These are phyloP conservation scores for Pseudozyma sp. DNA, from an alignment of 1,284 basidiomycete species.

Conservation along the genomic window DNA sequence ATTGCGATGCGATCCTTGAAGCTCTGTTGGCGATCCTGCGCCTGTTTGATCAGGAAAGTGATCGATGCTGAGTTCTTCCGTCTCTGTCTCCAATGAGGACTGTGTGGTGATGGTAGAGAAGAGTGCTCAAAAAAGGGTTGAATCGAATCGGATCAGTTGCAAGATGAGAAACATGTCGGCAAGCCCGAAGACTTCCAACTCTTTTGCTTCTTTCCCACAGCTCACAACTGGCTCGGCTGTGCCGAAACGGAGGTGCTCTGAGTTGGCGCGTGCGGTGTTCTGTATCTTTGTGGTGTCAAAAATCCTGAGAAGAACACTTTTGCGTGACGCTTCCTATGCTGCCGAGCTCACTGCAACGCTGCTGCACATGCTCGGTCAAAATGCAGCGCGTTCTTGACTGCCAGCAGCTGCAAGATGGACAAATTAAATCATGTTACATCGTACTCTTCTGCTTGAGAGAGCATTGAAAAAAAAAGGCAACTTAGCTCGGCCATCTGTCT, in stretches of 20 bases:
- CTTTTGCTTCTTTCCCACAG: too few relatives aligned
- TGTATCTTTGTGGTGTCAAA: too few relatives aligned
- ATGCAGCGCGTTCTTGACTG: too few relatives aligned
- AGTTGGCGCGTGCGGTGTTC: constrained; percentile 31
- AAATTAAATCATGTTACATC: too few relatives aligned
- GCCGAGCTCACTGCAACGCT: not conserved
- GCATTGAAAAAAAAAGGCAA: too few relatives aligned
- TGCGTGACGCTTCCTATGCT: not conserved
- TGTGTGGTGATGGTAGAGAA: not conserved
- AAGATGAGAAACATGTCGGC: not conserved
- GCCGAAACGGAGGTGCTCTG: constrained; percentile 1
- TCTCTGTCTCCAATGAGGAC: not conserved
- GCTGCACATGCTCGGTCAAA: not conserved
- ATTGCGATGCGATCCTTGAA: not conserved
- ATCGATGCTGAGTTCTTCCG: not conserved
- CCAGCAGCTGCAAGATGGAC: too few relatives aligned
- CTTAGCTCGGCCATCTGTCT: too few relatives aligned
- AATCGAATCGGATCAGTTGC: not conserved
- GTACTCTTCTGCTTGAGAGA: too few relatives aligned
- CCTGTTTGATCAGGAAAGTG: not conserved
- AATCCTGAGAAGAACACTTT: constrained; percentile 14
- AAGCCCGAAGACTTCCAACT: not conserved
- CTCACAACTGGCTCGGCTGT: constrained; percentile 5
- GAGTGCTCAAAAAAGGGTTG: too few relatives aligned
- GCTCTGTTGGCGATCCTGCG: not conserved